A percentile compares a stretch with the other conserved stretches of the same genome.
phyloP scores from a whole-genome alignment of 2,329 filamentous ascomycete species.

The Neofusicoccum parvum region DNA sequence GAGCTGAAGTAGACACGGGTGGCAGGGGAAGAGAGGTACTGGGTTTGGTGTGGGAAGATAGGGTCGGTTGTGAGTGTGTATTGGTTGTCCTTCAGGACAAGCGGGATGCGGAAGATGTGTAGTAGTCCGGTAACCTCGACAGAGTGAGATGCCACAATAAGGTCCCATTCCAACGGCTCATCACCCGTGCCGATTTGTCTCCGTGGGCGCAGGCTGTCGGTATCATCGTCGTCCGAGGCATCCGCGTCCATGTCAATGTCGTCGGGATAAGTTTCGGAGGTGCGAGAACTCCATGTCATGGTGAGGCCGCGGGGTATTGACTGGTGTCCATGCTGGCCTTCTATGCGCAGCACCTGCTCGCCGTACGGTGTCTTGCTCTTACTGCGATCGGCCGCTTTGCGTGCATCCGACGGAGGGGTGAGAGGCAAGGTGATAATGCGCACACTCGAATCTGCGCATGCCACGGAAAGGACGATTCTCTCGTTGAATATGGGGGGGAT shows the following conservation, averaged over 20 bases:
- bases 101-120: conserved; percentile 44
- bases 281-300: conserved; percentile 52
- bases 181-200: conserved; percentile 17
- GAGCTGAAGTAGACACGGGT: conserved; percentile 57
- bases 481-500: conserved; percentile 52
- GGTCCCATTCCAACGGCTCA: conserved; percentile 40
- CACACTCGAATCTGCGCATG: conserved; percentile 60
- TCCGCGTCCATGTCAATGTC: conserved; percentile 40
- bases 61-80: conserved; percentile 40
- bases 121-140: conserved; percentile 42
- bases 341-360: conserved; percentile 53
- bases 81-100: conserved; percentile 35
- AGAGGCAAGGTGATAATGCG: conserved; percentile 59
- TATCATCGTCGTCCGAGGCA: conserved; percentile 27
- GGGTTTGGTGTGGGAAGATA: conserved; percentile 48
- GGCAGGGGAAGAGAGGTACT: conserved; percentile 53
- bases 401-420: conserved; percentile 50
- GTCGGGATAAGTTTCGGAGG: conserved; percentile 23
- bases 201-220: conserved; percentile 15
- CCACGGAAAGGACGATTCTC: conserved; percentile 56
- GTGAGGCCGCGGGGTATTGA: conserved; percentile 54
- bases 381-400: conserved; percentile 38
- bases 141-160: conserved; percentile 46
- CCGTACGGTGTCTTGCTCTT: conserved; percentile 35
- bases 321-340: conserved; percentile 51